Evolutionary conservation across 371 early-diverging fungal species (phyloP), one percentile per base, ranked within the genome.

Genomic region (Gilbertella persicaria): DNA sequence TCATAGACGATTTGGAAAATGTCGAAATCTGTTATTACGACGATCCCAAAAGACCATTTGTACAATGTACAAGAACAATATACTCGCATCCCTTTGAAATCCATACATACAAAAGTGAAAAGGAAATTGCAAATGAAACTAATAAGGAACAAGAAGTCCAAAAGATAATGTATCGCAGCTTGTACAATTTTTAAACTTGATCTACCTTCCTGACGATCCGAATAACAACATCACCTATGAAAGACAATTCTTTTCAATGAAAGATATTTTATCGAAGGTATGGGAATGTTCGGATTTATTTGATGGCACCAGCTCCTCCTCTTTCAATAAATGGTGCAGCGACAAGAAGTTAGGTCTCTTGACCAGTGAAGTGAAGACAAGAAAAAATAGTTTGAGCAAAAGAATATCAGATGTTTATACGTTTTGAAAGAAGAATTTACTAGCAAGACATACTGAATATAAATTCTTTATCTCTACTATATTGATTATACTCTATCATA

Each of bases 31-130:
- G 54, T 35, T 54, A 54, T 47, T 46, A 30, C 23, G 46, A 54
- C 45, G 37, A 54, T 54, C 54, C 53, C 10, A 53, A 53, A 35
- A 33, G 16, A 3, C 38, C 54, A 54, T 46, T 54, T 21, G 33
- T 54, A 39, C n/a, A n/a, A n/a, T n/a, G n/a, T n/a, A n/a, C n/a
- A n/a, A n/a, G n/a, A n/a, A n/a, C n/a, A n/a, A n/a, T n/a, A n/a
- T n/a, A n/a, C n/a, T n/a, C n/a, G n/a, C n/a, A n/a, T n/a, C n/a
- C n/a, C n/a, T n/a, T n/a, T n/a, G n/a, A n/a, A n/a, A n/a, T n/a
- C n/a, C n/a, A n/a, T n/a, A n/a, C n/a, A n/a, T n/a, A n/a, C n/a
- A 49, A 49, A 49, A 49, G 39, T 23, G 48, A 47, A 47, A 47
- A 23, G 14, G 38, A n/a, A n/a, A n/a, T 49, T 39, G 4, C 38